phyloP scores from a whole-genome alignment of 2,329 filamentous ascomycete genomes.

The Ceratocystis smalleyi region DNA sequence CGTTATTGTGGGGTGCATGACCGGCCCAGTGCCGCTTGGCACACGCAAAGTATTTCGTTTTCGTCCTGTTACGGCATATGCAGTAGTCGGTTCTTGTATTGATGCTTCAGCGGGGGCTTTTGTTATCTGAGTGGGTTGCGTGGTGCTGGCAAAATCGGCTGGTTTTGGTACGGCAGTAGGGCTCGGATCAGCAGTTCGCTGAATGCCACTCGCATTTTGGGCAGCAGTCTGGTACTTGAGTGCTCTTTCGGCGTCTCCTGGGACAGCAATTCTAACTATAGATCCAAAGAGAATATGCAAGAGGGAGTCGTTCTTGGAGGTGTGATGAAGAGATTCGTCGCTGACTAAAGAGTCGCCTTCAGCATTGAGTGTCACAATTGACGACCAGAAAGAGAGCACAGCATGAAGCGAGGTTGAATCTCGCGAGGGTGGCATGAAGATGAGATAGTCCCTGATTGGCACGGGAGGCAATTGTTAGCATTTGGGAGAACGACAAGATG shows the following conservation, averaged over 20 bases:
- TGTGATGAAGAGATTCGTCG: constrained; percentile 77
- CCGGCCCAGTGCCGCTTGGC: constrained; percentile 19
- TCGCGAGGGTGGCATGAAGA: constrained; percentile 63
- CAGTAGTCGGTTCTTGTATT: neutral
- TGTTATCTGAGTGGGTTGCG: neutral
- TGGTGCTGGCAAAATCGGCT: neutral
- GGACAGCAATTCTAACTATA: constrained; percentile 37
- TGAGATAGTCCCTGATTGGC: constrained; percentile 61
- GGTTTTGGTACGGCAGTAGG: neutral
- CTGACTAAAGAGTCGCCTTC: constrained; percentile 89
- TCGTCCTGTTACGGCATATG: neutral
- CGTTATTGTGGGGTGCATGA: neutral
- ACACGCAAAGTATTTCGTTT: constrained; percentile 7
- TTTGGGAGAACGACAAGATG: too few species aligned
- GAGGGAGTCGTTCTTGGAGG: constrained; percentile 75
- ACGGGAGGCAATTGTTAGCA: too few species aligned
- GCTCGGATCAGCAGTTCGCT: neutral
- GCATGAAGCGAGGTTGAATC: constrained; percentile 51
- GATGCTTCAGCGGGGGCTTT: neutral
- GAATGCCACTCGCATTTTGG: neutral
- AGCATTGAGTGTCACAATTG: constrained; percentile 73
- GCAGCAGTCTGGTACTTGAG: constrained; percentile 6
- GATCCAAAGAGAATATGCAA: constrained; percentile 60
- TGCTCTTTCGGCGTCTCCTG: constrained; percentile 14
- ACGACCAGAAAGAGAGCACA: constrained; percentile 80